Evolutionary conservation across 129 eudicot genomes (phyloP).

Genomic region (Flaveria ramosissima): DNA sequence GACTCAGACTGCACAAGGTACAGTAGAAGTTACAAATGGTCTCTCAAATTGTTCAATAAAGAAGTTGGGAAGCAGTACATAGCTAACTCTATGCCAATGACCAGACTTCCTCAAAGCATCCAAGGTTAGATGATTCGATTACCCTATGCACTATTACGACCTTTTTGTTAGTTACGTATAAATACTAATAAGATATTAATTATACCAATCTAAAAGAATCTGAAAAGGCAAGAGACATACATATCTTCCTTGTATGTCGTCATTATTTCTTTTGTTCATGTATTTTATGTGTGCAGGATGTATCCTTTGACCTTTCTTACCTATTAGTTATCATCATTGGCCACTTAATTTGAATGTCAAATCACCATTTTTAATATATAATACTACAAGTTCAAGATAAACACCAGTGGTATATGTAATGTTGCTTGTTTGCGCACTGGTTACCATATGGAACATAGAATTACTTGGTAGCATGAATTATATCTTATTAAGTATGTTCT

Average conservation of each 20-base stretch:
- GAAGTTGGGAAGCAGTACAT: conserved; percentile 70
- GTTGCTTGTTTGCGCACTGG: background rate
- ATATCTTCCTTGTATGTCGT: background rate
- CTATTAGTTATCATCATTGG: background rate
- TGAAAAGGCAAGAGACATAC: background rate
- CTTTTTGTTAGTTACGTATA: conserved; percentile 10
- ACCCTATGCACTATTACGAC: background rate
- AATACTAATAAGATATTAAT: background rate
- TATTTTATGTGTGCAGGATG: no score
- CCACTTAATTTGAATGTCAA: background rate
- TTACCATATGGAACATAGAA: background rate
- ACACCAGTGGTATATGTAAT: no score
- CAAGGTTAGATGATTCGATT: conserved; percentile 52
- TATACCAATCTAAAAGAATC: background rate
- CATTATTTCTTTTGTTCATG: background rate
- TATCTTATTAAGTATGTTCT: background rate
- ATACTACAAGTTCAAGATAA: no score
- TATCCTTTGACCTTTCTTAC: background rate
- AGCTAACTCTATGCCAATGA: conserved; percentile 55
- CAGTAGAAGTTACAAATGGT: conserved; percentile 69
- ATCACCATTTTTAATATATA: background rate
- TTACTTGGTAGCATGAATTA: background rate
- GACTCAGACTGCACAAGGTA: conserved; percentile 53
- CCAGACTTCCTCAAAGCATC: conserved; percentile 71
- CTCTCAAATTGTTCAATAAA: conserved; percentile 74